Evolutionary conservation across 2,329 filamentous ascomycete genomes (phyloP), one percentile per base, ranked within the genome.

Genomic region (Fusarium tjaetaba): DNA sequence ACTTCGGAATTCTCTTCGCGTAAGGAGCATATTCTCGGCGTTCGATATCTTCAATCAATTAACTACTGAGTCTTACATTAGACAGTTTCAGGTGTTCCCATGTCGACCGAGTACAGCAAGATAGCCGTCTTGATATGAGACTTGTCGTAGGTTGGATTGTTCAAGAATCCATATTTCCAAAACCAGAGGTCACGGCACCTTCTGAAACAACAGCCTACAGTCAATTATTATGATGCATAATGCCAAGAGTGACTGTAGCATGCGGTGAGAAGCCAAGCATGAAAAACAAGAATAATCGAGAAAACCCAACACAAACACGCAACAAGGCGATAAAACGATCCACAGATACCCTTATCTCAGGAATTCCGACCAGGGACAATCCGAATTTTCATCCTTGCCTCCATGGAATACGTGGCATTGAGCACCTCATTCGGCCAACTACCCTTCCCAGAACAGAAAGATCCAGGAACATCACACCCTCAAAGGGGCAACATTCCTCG

Each of bases 11-110:
- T n/a, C 10, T 32, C 10, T 13, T 30, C 3, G 20, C 11, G 18
- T 0, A n/a, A n/a, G 2, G 1, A 32, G 14, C 15, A 0, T n/a
- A 7, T 16, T 11, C 10, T 4, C 14, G 9, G 6, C 30, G 0
- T 11, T 30, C 4, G 2, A 22, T 13, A 7, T 9, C 3, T 11
- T 4, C 2, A 1, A 30, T 30, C 14, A 8, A 2, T 48, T 10
- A 22, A 16, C 7, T 16, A n/a, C 20, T 22, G 9, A 8, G 10
- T 11, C 9, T 22, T 4, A 4, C 9, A 16, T 15, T 28, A 5
- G 2, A 22, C 8, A 4, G 9, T 6, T 28, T 22, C 9, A 3
- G 20, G 3, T 8, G 9, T 5, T 28, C 28, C 15, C 4, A 11
- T 11, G 26, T 32, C 30, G 30, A 13, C 11, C 4, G 11, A 13